Base-by-base conservation (phyloP, 208 protist species). In the Perkinsela sp. region DNA sequence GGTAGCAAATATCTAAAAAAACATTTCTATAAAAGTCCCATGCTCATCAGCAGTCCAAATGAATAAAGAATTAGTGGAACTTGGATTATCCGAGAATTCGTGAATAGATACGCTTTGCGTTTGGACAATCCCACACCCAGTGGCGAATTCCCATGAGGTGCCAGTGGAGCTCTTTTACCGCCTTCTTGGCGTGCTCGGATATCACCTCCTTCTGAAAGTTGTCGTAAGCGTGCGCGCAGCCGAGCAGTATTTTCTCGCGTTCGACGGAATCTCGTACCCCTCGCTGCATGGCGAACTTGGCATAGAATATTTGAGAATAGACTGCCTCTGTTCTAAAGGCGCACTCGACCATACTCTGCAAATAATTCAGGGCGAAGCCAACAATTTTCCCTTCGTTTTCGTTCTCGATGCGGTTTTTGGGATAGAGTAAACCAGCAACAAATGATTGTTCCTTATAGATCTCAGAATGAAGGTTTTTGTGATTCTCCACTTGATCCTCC, bases 71-170 rank as follows among this genome's bases (percentile, higher is more conserved):
- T n/a, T n/a, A n/a, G n/a, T n/a, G n/a, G n/a, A n/a, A n/a, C n/a
- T n/a, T n/a, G n/a, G 22, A 57, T 72, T 85, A 87, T 67, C 76
- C 78, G 16, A 87, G 77, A 6, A 72, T 75, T 16, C 81, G 79
- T 29, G 77, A 82, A 72, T 83, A 91, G 66, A 79, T 85, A 66
- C 82, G 76, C 79, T 91, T 91, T 67, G 75, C 83, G 69, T 89
- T 89, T n/a, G 86, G 86, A 73, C 82, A 88, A 73, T 89, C 86
- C 73, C 75, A 87, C 32, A 89, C 76, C 86, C 86, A 91, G 77
- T 91, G 86, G 68, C 86, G 86, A 75, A 91, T 78, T 73, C 80
- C 84, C 31, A 80, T 75, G 28, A 91, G 76, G 30, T 83, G 73
- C 32, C 85, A 74, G 71, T 89, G 75, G 66, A 91, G 77, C 76